A percentile compares a stretch with the other conserved stretches of the same genome.
These are phyloP conservation scores for Jimgerdemannia flammicorona DNA, from an alignment of 192 early-diverging fungal genomes.

Conservation along the genomic window DNA sequence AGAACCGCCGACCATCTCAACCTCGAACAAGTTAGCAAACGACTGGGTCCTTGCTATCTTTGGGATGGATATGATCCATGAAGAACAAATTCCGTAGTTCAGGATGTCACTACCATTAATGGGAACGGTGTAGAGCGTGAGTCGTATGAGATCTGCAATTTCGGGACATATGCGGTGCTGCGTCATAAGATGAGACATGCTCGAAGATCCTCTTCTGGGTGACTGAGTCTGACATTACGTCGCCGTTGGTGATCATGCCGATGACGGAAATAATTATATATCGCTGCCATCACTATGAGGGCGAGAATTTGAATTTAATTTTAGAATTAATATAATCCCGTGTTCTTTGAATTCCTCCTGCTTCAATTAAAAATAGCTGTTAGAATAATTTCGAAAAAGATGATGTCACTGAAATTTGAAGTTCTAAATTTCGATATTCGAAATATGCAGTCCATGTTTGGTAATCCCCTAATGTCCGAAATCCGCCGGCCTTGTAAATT, in stretches of 20 bases:
- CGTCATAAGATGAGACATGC: conserved; percentile 31
- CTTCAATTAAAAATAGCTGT: too few species aligned
- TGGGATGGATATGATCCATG: conserved; percentile 39
- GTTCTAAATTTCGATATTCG: too few species aligned
- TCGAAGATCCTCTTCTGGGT: conserved; percentile 56
- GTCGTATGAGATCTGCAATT: conserved; percentile 39
- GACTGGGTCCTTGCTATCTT: conserved; percentile 25
- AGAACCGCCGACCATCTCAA: conserved; percentile 51
- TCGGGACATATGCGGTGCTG: conserved; percentile 57
- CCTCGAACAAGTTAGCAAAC: conserved; percentile 24
- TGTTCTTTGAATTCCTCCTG: too few species aligned
- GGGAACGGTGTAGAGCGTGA: conserved; percentile 44
- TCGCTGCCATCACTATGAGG: too few species aligned
- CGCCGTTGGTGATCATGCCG: conserved; percentile 58
- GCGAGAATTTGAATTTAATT: too few species aligned
- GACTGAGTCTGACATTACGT: conserved; percentile 45
- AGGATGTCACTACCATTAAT: conserved; percentile 35
- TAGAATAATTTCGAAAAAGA: too few species aligned
- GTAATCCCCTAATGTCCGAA: too few species aligned
- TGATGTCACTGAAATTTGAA: too few species aligned
- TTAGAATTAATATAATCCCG: too few species aligned
- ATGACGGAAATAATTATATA: conserved; percentile 27
- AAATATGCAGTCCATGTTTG: too few species aligned
- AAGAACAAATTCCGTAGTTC: conserved; percentile 44
- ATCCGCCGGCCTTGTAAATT: too few species aligned